phyloP scores from a whole-genome alignment of 2,329 filamentous ascomycete species.

The Fusarium compactum region DNA sequence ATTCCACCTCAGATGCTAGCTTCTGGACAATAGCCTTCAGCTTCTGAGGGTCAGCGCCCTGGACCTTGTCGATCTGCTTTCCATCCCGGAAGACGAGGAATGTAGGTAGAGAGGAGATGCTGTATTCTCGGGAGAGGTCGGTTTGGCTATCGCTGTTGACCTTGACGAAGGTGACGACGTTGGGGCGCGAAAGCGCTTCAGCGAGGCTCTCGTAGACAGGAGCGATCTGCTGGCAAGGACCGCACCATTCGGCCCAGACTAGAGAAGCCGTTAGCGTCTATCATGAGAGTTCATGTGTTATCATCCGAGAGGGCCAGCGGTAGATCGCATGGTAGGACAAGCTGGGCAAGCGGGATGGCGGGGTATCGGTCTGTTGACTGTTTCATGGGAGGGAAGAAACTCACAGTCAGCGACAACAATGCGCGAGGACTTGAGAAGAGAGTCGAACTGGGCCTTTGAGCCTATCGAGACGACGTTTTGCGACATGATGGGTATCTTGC shows the following conservation, averaged over 20 bases:
- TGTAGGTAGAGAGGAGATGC: conserved; percentile 84
- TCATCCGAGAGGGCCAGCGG: not conserved
- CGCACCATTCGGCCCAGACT: conserved; percentile 93
- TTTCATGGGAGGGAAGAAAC: conserved; percentile 52
- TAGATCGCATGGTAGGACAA: conserved; percentile 29
- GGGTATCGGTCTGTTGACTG: conserved; percentile 28
- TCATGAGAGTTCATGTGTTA: not conserved
- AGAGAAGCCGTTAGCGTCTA: conserved; percentile 32
- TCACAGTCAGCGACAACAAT: conserved; percentile 92
- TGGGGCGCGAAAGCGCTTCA: conserved; percentile 74
- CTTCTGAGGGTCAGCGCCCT: conserved; percentile 78
- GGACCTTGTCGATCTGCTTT: conserved; percentile 74
- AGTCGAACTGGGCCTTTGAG: conserved; percentile 73
- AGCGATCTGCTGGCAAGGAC: conserved; percentile 84
- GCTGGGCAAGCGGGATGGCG: conserved; percentile 29
- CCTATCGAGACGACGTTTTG: conserved; percentile 50
- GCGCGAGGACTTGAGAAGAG: conserved; percentile 76
- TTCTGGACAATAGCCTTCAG: conserved; percentile 79
- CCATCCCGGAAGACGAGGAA: conserved; percentile 88
- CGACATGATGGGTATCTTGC: conserved; percentile 48
- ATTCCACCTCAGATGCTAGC: conserved; percentile 74
- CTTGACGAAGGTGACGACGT: conserved; percentile 85
- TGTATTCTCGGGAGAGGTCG: conserved; percentile 79
- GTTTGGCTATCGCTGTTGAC: conserved; percentile 84
- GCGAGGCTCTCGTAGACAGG: conserved; percentile 86